phyloP scores from a whole-genome alignment of 2,329 filamentous ascomycete species.

The Phialophora chinensis region DNA sequence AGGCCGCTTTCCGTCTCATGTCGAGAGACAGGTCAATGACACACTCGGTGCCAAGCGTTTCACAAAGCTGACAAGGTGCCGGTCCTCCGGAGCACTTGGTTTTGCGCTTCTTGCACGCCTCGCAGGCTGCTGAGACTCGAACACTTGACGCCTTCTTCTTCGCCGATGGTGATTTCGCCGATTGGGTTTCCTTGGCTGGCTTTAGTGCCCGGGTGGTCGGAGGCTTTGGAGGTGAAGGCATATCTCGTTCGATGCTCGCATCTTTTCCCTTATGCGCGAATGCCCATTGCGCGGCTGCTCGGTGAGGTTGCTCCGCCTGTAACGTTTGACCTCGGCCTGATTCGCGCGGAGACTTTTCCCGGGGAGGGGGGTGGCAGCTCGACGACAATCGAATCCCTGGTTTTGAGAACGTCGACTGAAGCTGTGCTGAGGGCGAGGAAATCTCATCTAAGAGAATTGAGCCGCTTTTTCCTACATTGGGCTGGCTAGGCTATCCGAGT shows the following conservation, averaged over 20 bases:
- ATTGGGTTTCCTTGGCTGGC: conserved; percentile 26
- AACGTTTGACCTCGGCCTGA: background rate
- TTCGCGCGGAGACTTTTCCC: background rate
- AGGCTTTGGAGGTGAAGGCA: conserved; percentile 26
- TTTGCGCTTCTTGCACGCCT: conserved; percentile 37
- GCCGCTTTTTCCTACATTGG: background rate
- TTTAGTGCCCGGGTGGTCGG: conserved; percentile 23
- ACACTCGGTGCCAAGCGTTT: conserved; percentile 33
- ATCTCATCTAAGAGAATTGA: background rate
- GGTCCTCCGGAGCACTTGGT: conserved; percentile 37
- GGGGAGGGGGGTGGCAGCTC: background rate
- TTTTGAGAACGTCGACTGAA: background rate
- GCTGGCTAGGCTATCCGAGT: background rate
- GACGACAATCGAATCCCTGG: background rate
- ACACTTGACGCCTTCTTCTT: conserved; percentile 25
- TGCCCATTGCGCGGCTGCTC: background rate
- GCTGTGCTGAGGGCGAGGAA: background rate
- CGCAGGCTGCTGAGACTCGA: conserved; percentile 35
- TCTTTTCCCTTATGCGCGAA: background rate
- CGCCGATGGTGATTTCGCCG: conserved; percentile 14
- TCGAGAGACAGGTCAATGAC: conserved; percentile 36
- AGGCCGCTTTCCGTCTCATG: conserved; percentile 34
- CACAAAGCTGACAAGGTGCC: conserved; percentile 36
- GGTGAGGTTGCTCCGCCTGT: background rate
- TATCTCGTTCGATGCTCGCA: conserved; percentile 17